Conservation (phyloP, 305 asterid genomes). For the Fraxinus baroniana region DNA sequence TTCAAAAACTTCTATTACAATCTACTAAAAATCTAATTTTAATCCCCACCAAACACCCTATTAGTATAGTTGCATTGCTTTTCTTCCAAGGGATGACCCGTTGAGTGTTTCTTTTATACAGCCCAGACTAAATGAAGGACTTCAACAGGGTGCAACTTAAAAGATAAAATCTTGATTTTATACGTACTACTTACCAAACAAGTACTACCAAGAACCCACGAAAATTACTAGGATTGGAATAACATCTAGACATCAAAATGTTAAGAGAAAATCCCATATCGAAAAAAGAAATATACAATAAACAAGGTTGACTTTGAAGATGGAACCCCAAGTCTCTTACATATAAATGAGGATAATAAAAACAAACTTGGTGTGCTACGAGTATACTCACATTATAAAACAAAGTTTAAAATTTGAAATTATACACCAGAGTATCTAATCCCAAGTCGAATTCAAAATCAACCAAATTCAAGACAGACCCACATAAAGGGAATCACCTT, state of each 20-base stretch:
- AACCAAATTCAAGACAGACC: background rate
- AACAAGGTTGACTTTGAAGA: background rate
- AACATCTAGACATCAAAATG: background rate
- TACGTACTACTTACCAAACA: background rate
- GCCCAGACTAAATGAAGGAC: background rate
- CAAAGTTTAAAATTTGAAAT: background rate
- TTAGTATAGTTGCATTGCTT: background rate
- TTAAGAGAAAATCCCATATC: background rate
- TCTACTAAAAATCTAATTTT: too few relatives aligned
- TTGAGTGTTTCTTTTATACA: background rate
- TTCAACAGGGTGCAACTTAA: background rate
- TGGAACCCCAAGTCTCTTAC: background rate
- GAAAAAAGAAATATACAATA: background rate
- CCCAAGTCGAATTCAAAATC: constrained; percentile 8
- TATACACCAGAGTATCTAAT: background rate
- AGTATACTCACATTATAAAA: background rate
- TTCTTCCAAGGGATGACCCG: background rate
- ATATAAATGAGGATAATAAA: background rate
- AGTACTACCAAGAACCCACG: background rate
- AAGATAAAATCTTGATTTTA: background rate
- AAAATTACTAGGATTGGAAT: background rate
- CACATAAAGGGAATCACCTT: background rate
- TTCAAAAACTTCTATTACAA: too few relatives aligned
- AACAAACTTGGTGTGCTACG: background rate
- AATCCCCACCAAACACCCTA: too few relatives aligned